Conservation (phyloP, 2,329 filamentous ascomycete species). For the Claviceps humidiphila region DNA sequence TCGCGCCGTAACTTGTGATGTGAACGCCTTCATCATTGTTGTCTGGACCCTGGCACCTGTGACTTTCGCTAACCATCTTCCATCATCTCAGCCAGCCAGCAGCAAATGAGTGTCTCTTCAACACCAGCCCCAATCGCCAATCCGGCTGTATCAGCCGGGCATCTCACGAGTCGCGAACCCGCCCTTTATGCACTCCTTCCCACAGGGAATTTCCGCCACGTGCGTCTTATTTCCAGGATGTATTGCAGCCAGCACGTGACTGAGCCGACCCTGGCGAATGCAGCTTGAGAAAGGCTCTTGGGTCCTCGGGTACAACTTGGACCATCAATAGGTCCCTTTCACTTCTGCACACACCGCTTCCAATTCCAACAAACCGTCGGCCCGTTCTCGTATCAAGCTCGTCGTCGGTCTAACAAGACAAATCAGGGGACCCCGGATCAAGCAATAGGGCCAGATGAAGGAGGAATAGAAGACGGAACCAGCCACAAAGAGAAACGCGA, state of each 20-base stretch:
- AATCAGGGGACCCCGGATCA: neutral
- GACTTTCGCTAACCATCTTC: too few species aligned
- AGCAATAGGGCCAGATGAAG: neutral
- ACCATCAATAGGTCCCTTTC: neutral
- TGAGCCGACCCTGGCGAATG: neutral
- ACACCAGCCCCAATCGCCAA: too few species aligned
- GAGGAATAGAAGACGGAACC: neutral
- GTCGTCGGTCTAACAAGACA: neutral
- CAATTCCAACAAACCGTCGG: neutral
- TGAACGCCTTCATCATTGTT: too few species aligned
- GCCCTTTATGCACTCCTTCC: neutral
- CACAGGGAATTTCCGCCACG: neutral
- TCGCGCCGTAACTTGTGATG: too few species aligned
- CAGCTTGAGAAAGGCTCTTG: neutral
- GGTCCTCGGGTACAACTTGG: neutral
- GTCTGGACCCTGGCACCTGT: too few species aligned
- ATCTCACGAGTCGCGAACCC: too few species aligned
- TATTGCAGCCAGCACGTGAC: conserved; percentile 1
- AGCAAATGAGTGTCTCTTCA: too few species aligned
- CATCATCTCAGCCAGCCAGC: too few species aligned
- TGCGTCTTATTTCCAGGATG: neutral
- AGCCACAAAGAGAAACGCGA: neutral
- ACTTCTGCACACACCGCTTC: neutral
- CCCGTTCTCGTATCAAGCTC: neutral
- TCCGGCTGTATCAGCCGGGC: too few species aligned